A percentile compares a stretch with the other conserved stretches of the same genome.
Conservation (phyloP, 1,284 basidiomycete species). For the Pseudozyma thailandica region DNA sequence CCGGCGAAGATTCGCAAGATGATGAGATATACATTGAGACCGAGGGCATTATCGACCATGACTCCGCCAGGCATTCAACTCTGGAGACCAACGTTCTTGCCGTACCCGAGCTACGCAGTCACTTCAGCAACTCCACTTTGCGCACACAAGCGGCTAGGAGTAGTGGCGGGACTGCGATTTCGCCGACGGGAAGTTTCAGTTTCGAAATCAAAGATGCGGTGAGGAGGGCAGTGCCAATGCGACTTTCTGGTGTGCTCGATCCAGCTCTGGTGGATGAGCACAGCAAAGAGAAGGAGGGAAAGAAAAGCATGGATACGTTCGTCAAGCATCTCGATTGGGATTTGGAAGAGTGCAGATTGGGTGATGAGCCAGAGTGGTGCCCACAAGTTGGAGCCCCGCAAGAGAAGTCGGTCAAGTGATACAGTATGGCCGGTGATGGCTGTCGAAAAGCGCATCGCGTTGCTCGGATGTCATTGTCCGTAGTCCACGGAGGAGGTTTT, state of each 20-base stretch:
- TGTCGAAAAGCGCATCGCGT: background rate
- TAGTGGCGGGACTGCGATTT: conserved; percentile 5
- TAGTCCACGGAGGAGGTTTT: too few relatives aligned
- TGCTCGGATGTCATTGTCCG: too few relatives aligned
- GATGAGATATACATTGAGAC: conserved; percentile 38
- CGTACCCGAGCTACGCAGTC: conserved; percentile 17
- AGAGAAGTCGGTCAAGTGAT: background rate
- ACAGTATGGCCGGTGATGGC: too few relatives aligned
- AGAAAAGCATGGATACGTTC: conserved; percentile 13
- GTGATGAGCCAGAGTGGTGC: background rate
- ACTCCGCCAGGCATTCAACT: too few relatives aligned
- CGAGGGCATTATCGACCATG: conserved; percentile 18
- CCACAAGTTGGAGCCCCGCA: too few relatives aligned
- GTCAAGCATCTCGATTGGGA: conserved; percentile 29
- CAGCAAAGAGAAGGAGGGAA: background rate
- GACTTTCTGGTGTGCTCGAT: too few relatives aligned
- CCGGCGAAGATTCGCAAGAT: background rate
- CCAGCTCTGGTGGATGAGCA: too few relatives aligned
- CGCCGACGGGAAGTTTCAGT: conserved; percentile 31
- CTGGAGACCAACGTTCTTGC: too few relatives aligned
- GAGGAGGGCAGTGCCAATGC: conserved; percentile 2
- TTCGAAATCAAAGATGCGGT: conserved; percentile 44
- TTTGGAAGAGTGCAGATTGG: conserved; percentile 5
- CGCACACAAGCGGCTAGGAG: background rate
- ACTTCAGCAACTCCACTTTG: conserved; percentile 25